Base-by-base conservation (phyloP, 768 basidiomycete species). In the Russula sp. region DNA sequence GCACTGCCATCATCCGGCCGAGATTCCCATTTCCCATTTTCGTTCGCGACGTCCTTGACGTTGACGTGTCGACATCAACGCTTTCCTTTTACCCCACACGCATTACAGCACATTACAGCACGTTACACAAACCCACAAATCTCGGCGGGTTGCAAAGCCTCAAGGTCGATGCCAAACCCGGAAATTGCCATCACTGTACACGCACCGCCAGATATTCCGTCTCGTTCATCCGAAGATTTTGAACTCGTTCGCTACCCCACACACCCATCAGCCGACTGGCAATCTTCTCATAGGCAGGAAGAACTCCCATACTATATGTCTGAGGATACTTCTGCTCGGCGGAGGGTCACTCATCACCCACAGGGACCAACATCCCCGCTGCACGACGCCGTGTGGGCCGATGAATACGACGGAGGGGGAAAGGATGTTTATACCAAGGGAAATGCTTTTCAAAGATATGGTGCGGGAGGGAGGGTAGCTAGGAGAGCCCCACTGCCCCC, bases 121-220 rank as follows among this genome's bases (percentile, higher is more conserved):
- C 27, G 27, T 27, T 27, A 27, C 27, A 27, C 27, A 27, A 3
- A 3, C 2, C 27, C 27, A 27, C 27, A 27, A 27, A 27, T 2
- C 2, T 13, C 4, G 20, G 10, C 62, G 31, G 48, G 59, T 20
- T 64, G 34, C 42, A 51, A 62, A 50, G 58, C 56, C 62, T 52
- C 32, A 63, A 31, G 74, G 78, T 79, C 75, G 73, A 85, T 86
- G 84, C 79, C 77, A 76, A 83, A 84, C 61, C 68, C 82, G 70
- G 84, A 87, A 72, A 79, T 89, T 68, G 80, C 85, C 70, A 80
- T 91, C 66, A 84, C 89, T 72, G 82, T 91, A 74, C 86, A 84
- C 71, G 75, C 82, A 65, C 78, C 80, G 63, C 77, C 79, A 67
- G 80, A 81, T 69, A 74, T 75, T 58, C 74, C 79, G 49, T 73